These are phyloP conservation scores for Geotrichum histeridarum DNA, from an alignment of 1,139 yeast species.

Conservation along the genomic window DNA sequence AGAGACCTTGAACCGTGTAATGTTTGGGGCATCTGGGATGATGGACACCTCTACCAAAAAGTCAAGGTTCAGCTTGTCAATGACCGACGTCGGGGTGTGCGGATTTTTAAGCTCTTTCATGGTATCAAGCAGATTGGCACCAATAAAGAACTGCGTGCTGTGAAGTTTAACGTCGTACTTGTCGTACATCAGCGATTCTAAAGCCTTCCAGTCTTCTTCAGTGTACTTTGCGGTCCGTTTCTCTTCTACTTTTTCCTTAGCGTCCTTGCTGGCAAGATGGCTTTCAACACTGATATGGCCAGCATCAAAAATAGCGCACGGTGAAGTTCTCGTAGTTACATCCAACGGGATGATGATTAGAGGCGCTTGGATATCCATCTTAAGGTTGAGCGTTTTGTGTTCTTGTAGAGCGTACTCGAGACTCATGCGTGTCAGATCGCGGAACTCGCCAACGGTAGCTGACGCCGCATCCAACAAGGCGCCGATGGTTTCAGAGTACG, in stretches of 20 bases:
- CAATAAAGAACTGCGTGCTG: constrained; percentile 84
- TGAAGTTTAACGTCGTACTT: constrained; percentile 69
- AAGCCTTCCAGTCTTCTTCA: constrained; percentile 60
- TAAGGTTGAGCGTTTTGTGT: constrained; percentile 80
- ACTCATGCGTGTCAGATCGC: constrained; percentile 85
- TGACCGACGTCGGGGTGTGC: constrained; percentile 48
- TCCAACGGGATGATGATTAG: constrained; percentile 79
- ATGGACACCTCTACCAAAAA: constrained; percentile 76
- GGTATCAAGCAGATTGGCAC: constrained; percentile 71
- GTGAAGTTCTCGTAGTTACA: constrained; percentile 71
- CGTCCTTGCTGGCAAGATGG: constrained; percentile 68
- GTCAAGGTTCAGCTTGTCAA: constrained; percentile 71
- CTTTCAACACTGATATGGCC: constrained; percentile 86
- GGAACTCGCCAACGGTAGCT: constrained; percentile 84
- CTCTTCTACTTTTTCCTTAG: constrained; percentile 62
- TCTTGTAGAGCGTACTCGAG: constrained; percentile 89
- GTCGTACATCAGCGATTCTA: constrained; percentile 86
- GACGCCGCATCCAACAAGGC: constrained; percentile 94
- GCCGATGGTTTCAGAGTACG: constrained; percentile 81
- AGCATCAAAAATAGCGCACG: constrained; percentile 89
- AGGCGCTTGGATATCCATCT: constrained; percentile 90
- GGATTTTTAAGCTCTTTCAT: constrained; percentile 43
- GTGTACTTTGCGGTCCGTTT: constrained; percentile 60
- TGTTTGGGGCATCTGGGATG: constrained; percentile 66
- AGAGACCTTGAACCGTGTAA: constrained; percentile 66